Percentiles rank a stretch among this genome's conserved stretches.
Evolutionary conservation across 495 filamentous ascomycete species (phyloP).

Genomic region (Pyronema domesticum): DNA sequence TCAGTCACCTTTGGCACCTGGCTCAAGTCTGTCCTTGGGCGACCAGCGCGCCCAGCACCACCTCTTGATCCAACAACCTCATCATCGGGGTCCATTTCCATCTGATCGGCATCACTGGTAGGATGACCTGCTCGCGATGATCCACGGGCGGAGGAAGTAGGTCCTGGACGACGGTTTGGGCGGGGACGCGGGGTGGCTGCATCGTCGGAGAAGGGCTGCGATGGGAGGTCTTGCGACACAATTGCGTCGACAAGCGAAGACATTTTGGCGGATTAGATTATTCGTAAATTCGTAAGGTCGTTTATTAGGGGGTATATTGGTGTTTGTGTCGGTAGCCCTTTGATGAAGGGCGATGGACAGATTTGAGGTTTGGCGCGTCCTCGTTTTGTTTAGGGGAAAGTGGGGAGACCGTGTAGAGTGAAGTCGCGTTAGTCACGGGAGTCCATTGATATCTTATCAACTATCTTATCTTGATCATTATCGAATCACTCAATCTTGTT

Average conservation of each 20-base stretch:
- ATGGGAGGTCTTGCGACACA: constrained; percentile 20
- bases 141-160: constrained; percentile 9
- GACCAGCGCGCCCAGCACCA: constrained; percentile 8
- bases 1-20: constrained; percentile 75
- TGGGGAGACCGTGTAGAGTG: constrained; percentile 5
- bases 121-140: constrained; percentile 11
- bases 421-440: not conserved
- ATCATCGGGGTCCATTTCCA: constrained; percentile 24
- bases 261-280: constrained; percentile 7
- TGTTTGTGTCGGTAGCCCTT: not conserved
- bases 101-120: constrained; percentile 20
- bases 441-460: not conserved
- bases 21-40: constrained; percentile 23
- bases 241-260: constrained; percentile 23
- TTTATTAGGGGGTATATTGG: not conserved
- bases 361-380: too few species aligned
- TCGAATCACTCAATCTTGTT: too few species aligned
- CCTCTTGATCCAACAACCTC: constrained; percentile 20
- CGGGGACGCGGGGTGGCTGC: constrained; percentile 8
- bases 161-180: not conserved
- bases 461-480: constrained; percentile 2
- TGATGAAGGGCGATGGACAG: not conserved
- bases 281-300: not conserved
- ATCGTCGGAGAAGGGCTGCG: constrained; percentile 8
- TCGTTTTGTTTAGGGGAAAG: not conserved